A percentile compares a stretch with the other conserved stretches of the same genome.
Conservation (phyloP, 441 rosid species). For the Omphalea diandra region DNA sequence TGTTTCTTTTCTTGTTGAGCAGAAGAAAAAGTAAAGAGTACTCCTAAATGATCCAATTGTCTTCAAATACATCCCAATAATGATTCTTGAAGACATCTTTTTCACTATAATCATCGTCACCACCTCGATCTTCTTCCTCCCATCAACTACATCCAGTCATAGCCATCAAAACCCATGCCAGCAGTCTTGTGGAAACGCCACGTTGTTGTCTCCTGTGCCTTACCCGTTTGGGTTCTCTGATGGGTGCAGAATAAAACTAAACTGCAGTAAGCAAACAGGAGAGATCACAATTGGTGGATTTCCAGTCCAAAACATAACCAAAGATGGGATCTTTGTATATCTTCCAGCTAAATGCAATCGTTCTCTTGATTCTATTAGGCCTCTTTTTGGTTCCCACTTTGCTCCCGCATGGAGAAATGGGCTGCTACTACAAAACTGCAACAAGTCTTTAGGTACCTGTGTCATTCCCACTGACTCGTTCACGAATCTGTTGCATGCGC, state of each 20-base stretch:
- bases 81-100: conserved; percentile 28
- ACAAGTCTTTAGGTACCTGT: conserved; percentile 27
- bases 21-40: conserved; percentile 7
- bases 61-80: conserved; percentile 10
- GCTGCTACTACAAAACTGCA: conserved; percentile 51
- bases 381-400: conserved; percentile 34
- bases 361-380: conserved; percentile 20
- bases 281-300: conserved; percentile 42
- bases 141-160: conserved; percentile 22
- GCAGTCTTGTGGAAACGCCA: conserved; percentile 31
- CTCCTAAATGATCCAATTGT: conserved; percentile 21
- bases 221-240: conserved; percentile 71
- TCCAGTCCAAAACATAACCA: conserved; percentile 46
- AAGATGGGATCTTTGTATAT: conserved; percentile 32
- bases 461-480: conserved; percentile 23
- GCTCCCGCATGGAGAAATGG: conserved; percentile 45
- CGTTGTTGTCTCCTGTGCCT: conserved; percentile 25
- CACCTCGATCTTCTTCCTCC: conserved; percentile 10
- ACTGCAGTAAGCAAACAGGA: conserved; percentile 25
- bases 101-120: conserved; percentile 1
- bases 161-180: conserved; percentile 5
- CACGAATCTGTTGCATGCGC: conserved; percentile 9
- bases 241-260: conserved; percentile 41
- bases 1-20: conserved; percentile 6
- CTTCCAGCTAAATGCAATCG: conserved; percentile 56